Evolutionary conservation across 768 basidiomycete genomes (phyloP).

Genomic region (Trametes maxima): DNA sequence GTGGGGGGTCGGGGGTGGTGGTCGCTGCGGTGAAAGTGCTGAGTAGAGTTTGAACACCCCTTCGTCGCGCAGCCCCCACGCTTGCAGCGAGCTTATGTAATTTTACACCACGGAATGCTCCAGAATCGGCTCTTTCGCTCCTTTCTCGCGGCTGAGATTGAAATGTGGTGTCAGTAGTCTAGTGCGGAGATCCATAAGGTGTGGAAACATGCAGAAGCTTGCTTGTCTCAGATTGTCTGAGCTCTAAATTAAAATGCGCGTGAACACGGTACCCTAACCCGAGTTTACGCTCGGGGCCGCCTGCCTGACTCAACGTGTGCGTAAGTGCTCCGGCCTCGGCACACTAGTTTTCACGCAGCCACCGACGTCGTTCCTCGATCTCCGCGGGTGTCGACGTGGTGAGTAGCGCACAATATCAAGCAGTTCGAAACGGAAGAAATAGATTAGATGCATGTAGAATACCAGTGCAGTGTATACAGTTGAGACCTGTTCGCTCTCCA

Average conservation of each 20-base stretch:
- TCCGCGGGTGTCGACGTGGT: not conserved
- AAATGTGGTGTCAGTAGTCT: not conserved
- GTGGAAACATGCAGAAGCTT: no score
- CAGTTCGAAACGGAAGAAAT: not conserved
- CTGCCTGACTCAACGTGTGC: slow-evolving; percentile 4
- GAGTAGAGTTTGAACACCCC: slow-evolving; percentile 1
- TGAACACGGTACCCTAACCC: not conserved
- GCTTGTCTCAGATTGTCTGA: not conserved
- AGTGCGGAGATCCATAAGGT: no score
- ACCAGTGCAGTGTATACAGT: no score
- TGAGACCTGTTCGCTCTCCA: no score
- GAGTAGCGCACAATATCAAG: no score
- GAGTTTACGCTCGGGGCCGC: not conserved
- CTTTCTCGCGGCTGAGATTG: not conserved
- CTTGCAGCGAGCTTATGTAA: slow-evolving; percentile 7
- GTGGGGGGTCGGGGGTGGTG: slow-evolving; percentile 9
- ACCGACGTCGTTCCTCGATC: slow-evolving; percentile 6
- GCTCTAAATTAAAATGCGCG: not conserved
- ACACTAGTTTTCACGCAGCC: slow-evolving; percentile 12
- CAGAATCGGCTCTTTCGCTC: slow-evolving; percentile 2
- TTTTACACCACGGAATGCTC: not conserved
- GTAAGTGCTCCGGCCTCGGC: slow-evolving; percentile 14
- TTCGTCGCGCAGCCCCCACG: not conserved
- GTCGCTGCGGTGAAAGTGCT: slow-evolving; percentile 14
- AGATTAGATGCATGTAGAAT: not conserved